Base-by-base conservation (phyloP, 176 grass and related monocot genomes). In the Phoenix roebelenii region DNA sequence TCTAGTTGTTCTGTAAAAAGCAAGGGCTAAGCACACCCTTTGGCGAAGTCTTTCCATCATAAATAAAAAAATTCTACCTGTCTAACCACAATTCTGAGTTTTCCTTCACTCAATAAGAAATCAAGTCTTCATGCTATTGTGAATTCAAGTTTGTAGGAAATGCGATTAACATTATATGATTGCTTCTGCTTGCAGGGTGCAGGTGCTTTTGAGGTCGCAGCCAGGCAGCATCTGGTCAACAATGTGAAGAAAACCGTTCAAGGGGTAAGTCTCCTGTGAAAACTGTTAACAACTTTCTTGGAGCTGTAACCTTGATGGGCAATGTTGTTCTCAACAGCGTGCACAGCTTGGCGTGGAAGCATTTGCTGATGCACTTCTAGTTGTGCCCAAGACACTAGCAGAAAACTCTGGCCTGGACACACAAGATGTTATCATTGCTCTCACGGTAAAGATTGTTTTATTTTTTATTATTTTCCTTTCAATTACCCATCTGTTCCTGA, bases 281-380 rank as follows among this genome's bases (percentile, higher is more conserved):
- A 49, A 29, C 24, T 52, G 10, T 44, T 19, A 28, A 12, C 16
- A 67, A 9, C 9, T 58, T 50, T 16, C 5, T 66, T 72, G 5
- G 7, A 26, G 2, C n/a, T 67, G 15, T 67, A 24, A 50, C 23
- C 26, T 1, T 68, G 20, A 57, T 0, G 1, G 18, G 16, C 51
- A 73, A 9, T 1, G 5, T 9, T 17, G 18, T 65, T 82, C 12
- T 44, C 18, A 64, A 85, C 76, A 97, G 93, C 75, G 93, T 60
- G 87, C 87, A 64, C 93, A 97, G 68, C 87, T 97, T 57, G 93
- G 93, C 39, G 87, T 97, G 23, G 84, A 85, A 19, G 93, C 93
- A 32, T 97, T 97, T 85, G 93, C 93, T 4, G 93, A 97, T 49
- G 93, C 93, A 58, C 93, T 97, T 70, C 83, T 97, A 58, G 93